phyloP scores from a whole-genome alignment of 2,329 filamentous ascomycete species.

The Fusarium tanahbumbuense region DNA sequence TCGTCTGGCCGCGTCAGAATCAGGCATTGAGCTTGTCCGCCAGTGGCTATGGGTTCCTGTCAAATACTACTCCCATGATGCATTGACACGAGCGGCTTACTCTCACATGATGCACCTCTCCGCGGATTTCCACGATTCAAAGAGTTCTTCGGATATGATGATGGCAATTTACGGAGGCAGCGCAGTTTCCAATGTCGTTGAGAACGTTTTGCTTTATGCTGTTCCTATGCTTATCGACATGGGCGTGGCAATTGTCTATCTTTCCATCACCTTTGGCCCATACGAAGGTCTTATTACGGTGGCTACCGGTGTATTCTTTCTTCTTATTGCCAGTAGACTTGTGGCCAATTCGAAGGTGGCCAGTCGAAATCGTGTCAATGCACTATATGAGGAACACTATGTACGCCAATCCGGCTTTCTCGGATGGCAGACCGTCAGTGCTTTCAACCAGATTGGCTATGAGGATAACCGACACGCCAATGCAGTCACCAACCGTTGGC shows the following conservation, averaged over 20 bases:
- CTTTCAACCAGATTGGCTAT: constrained; percentile 69
- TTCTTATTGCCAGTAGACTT: constrained; percentile 64
- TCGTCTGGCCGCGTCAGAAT: constrained; percentile 65
- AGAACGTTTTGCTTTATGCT: constrained; percentile 68
- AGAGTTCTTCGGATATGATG: constrained; percentile 69
- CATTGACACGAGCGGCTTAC: constrained; percentile 66
- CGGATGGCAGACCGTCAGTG: constrained; percentile 69
- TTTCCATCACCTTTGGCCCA: constrained; percentile 68
- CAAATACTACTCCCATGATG: constrained; percentile 66
- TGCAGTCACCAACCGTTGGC: constrained; percentile 59
- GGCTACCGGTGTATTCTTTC: constrained; percentile 67
- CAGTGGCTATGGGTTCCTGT: constrained; percentile 69
- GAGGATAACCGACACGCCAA: constrained; percentile 66
- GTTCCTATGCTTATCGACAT: constrained; percentile 71
- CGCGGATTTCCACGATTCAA: constrained; percentile 70
- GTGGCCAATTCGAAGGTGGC: constrained; percentile 62
- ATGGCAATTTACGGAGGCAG: constrained; percentile 67
- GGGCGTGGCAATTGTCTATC: constrained; percentile 68
- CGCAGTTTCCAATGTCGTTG: constrained; percentile 66
- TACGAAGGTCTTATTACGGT: constrained; percentile 73
- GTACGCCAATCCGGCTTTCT: constrained; percentile 67
- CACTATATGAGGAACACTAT: constrained; percentile 66
- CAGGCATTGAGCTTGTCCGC: constrained; percentile 64
- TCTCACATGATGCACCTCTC: constrained; percentile 71
- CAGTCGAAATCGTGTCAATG: constrained; percentile 63